Conservation (phyloP, 768 basidiomycete species). For the Termitomyces sp. region DNA sequence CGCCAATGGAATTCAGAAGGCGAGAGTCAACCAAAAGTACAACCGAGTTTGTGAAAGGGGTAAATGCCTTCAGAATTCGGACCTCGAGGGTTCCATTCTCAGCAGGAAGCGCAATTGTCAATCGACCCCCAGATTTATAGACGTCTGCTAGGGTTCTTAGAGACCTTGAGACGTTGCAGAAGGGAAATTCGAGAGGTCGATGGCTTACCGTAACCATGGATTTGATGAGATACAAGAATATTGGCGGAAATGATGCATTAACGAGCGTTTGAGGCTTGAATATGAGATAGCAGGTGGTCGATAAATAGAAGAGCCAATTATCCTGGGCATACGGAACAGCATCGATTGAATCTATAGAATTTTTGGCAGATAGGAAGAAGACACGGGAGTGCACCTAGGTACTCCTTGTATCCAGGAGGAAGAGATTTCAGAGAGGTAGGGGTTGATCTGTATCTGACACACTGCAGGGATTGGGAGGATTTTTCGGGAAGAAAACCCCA, state of each 20-base stretch:
- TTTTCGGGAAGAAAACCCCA: no score
- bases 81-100: slow-evolving; percentile 14
- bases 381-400: no score
- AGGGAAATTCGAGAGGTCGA: not conserved
- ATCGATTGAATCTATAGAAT: not conserved
- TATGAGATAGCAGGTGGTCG: not conserved
- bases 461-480: no score
- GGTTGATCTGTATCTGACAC: no score
- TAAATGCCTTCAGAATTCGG: slow-evolving; percentile 9
- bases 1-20: not conserved
- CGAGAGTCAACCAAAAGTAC: not conserved
- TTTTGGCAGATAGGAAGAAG: no score
- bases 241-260: not conserved
- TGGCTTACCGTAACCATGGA: not conserved
- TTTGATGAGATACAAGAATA: not conserved
- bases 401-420: no score
- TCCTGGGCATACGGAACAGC: not conserved
- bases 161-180: not conserved
- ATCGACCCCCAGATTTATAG: not conserved
- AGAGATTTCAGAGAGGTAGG: no score
- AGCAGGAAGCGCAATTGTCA: not conserved
- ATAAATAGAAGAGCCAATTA: not conserved
- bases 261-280: not conserved
- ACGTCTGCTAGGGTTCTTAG: not conserved
- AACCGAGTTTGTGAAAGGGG: not conserved